Conservation (phyloP, 352 stramenopile genomes). For the Pythium grandisporangium region DNA sequence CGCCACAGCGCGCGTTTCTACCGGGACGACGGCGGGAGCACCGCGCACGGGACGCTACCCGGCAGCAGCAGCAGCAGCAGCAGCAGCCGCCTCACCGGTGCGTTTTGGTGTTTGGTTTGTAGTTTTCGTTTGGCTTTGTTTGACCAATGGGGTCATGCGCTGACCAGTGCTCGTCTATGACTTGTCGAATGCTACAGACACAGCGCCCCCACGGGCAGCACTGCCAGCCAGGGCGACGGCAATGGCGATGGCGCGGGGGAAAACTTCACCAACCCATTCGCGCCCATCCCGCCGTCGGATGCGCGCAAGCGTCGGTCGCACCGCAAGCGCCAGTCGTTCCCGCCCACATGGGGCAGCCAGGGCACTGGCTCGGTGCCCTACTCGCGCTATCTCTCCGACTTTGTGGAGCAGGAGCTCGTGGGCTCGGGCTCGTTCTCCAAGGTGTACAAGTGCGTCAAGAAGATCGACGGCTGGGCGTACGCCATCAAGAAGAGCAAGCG, state of each 20-base stretch:
- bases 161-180: too few species aligned
- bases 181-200: too few species aligned
- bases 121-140: too few species aligned
- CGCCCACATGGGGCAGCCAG: conserved; percentile 24
- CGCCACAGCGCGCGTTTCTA: conserved; percentile 17
- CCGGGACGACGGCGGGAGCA: conserved; percentile 1
- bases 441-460: conserved; percentile 81
- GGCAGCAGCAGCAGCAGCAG: not conserved
- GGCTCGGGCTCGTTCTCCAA: conserved; percentile 83
- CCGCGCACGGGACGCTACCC: conserved; percentile 1
- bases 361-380: conserved; percentile 23
- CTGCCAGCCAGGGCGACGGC: too few species aligned
- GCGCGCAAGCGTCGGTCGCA: conserved; percentile 48
- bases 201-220: not conserved
- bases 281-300: conserved; percentile 35
- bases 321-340: conserved; percentile 63
- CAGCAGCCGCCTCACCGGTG: too few species aligned
- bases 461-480: conserved; percentile 82
- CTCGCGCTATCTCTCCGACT: conserved; percentile 75
- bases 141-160: too few species aligned
- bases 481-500: conserved; percentile 85
- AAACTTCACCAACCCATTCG: conserved; percentile 64
- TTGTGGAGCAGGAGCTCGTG: conserved; percentile 67
- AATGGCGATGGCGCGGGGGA: conserved; percentile 19
- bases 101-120: too few species aligned